These are phyloP conservation scores for Dactylellina cionopaga DNA, from an alignment of 2,329 filamentous ascomycete genomes.

Conservation along the genomic window DNA sequence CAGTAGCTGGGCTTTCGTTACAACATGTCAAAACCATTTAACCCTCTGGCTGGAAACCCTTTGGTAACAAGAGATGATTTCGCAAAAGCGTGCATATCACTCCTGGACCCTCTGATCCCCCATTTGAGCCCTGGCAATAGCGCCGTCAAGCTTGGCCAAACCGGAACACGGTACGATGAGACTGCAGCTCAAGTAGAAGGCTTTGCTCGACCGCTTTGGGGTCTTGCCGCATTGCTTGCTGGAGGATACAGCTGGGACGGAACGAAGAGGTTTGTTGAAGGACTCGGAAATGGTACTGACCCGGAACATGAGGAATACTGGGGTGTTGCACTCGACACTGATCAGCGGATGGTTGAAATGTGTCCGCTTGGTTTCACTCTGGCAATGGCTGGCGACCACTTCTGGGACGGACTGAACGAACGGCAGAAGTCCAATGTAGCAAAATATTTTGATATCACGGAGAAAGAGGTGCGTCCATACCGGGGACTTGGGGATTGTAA, in stretches of 20 bases:
- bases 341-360: conserved; percentile 87
- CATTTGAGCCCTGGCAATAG: conserved; percentile 76
- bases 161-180: conserved; percentile 80
- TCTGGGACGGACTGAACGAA: conserved; percentile 74
- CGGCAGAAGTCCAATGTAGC: conserved; percentile 74
- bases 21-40: conserved; percentile 27
- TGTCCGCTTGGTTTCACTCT: conserved; percentile 80
- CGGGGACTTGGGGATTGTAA: too few species aligned
- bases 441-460: conserved; percentile 79
- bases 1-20: too few species aligned
- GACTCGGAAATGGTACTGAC: conserved; percentile 76
- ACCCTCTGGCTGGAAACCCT: conserved; percentile 50
- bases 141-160: conserved; percentile 74
- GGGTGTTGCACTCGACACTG: conserved; percentile 78
- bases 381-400: conserved; percentile 71
- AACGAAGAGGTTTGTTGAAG: conserved; percentile 74
- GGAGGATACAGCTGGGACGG: conserved; percentile 73
- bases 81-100: conserved; percentile 70
- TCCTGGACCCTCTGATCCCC: conserved; percentile 76
- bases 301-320: conserved; percentile 77
- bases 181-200: conserved; percentile 80
- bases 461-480: conserved; percentile 69
- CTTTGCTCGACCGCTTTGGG: conserved; percentile 79
- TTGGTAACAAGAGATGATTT: conserved; percentile 58
- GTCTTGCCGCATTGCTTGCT: conserved; percentile 74